phyloP scores from a whole-genome alignment of 768 basidiomycete species.

The Lactarius hatsudake region DNA sequence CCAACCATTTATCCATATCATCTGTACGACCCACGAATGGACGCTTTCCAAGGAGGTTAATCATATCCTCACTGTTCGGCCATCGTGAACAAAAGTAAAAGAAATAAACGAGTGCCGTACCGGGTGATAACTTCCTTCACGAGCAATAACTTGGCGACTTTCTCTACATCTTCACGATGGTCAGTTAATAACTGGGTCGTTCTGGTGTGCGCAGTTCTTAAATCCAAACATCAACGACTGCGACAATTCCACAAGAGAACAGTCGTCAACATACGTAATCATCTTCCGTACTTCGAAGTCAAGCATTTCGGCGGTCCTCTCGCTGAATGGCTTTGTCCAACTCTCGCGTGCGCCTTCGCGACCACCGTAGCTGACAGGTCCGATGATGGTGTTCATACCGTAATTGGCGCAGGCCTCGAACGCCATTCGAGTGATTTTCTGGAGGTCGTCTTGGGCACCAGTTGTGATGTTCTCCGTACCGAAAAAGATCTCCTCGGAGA shows the following conservation, averaged over 20 bases:
- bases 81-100: conserved; percentile 3
- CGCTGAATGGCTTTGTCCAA: conserved; percentile 98
- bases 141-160: conserved; percentile 86
- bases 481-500: conserved; percentile 98
- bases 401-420: conserved; percentile 95
- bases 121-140: conserved; percentile 95
- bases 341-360: conserved; percentile 76
- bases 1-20: conserved; percentile 98
- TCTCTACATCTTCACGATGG: conserved; percentile 86
- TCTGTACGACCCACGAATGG: conserved; percentile 76
- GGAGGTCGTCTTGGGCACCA: conserved; percentile 96
- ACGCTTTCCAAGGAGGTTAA: conserved; percentile 73
- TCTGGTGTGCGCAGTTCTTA: conserved; percentile 72
- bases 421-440: conserved; percentile 97
- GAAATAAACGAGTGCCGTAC: conserved; percentile 40
- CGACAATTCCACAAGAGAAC: background rate
- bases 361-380: conserved; percentile 96
- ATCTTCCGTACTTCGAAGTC: conserved; percentile 92
- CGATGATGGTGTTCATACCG: conserved; percentile 94
- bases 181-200: conserved; percentile 78
- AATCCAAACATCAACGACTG: conserved; percentile 17
- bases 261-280: conserved; percentile 59
- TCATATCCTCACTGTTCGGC: conserved; percentile 76
- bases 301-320: conserved; percentile 93
- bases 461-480: conserved; percentile 89